phyloP scores from a whole-genome alignment of 1,284 basidiomycete genomes.

The Cutaneotrichosporon dermatis region DNA sequence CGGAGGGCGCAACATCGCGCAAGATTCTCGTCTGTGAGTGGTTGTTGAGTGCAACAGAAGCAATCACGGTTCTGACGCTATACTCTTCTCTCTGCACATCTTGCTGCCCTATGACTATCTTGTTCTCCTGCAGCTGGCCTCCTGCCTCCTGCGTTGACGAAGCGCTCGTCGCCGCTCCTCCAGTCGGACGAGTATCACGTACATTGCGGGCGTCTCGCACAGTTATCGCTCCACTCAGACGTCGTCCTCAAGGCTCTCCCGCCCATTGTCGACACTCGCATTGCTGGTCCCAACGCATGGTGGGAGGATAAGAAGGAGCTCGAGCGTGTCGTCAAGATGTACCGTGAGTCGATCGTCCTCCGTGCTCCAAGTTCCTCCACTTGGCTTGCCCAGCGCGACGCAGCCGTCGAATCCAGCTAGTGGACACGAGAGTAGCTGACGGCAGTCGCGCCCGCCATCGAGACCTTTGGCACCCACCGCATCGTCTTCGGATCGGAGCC shows the following conservation, averaged over 20 bases:
- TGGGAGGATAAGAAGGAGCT: constrained; percentile 67
- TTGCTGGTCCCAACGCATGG: constrained; percentile 45
- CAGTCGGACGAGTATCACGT: constrained; percentile 69
- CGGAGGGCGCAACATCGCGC: constrained; percentile 51
- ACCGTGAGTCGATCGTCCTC: constrained; percentile 58
- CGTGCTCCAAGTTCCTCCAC: too few relatives aligned
- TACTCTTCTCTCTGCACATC: too few relatives aligned
- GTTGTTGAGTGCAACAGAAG: too few relatives aligned
- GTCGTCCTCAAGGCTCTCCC: constrained; percentile 73
- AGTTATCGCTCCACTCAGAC: constrained; percentile 70
- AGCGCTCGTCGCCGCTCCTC: constrained; percentile 65
- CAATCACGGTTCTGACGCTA: background rate
- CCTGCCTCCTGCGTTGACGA: constrained; percentile 74
- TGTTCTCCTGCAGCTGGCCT: constrained; percentile 60
- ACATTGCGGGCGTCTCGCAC: constrained; percentile 68
- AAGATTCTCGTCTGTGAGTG: constrained; percentile 68
- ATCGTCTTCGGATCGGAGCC: constrained; percentile 58
- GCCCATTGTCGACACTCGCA: constrained; percentile 59
- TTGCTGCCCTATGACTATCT: too few relatives aligned
- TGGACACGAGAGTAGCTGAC: too few relatives aligned
- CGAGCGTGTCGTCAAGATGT: constrained; percentile 75
- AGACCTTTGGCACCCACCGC: constrained; percentile 59
- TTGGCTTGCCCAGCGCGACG: too few relatives aligned
- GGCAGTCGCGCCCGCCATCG: constrained; percentile 54
- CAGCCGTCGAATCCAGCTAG: too few relatives aligned